Evolutionary conservation across 176 grass and related monocot genomes (phyloP).

Genomic region (Bromus sterilis): DNA sequence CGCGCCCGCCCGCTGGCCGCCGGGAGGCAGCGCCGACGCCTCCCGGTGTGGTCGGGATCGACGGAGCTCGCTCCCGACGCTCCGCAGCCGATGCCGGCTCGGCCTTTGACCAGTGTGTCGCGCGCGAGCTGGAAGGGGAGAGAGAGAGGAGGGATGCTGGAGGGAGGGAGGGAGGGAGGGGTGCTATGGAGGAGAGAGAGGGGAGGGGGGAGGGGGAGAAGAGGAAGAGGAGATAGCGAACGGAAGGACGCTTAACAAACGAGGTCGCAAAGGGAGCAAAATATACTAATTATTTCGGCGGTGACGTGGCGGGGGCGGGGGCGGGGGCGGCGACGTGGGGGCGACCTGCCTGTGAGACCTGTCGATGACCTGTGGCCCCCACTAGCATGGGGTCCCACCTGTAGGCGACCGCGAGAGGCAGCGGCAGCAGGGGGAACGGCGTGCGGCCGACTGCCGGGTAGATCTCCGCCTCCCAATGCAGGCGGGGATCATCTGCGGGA

Average conservation of each 20-base stretch:
- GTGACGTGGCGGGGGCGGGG: constrained; percentile 46
- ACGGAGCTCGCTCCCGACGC: background rate
- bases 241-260: constrained; percentile 39
- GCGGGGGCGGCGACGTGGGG: constrained; percentile 23
- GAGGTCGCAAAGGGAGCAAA: constrained; percentile 30
- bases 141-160: background rate
- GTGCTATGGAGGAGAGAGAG: background rate
- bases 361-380: background rate
- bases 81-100: background rate
- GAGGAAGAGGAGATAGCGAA: constrained; percentile 38
- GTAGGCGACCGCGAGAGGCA: background rate
- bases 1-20: background rate
- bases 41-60: background rate
- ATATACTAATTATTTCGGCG: constrained; percentile 40
- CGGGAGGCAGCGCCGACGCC: background rate
- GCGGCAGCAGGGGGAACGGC: background rate
- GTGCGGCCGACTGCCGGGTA: constrained; percentile 22
- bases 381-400: accelerated
- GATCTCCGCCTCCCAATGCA: constrained; percentile 51
- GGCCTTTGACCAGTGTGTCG: constrained; percentile 31
- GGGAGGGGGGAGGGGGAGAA: background rate
- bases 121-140: background rate
- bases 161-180: background rate
- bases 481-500: constrained; percentile 32
- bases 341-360: background rate